Conservation (phyloP, 2,329 filamentous ascomycete species). For the Davidsoniella virescens region DNA sequence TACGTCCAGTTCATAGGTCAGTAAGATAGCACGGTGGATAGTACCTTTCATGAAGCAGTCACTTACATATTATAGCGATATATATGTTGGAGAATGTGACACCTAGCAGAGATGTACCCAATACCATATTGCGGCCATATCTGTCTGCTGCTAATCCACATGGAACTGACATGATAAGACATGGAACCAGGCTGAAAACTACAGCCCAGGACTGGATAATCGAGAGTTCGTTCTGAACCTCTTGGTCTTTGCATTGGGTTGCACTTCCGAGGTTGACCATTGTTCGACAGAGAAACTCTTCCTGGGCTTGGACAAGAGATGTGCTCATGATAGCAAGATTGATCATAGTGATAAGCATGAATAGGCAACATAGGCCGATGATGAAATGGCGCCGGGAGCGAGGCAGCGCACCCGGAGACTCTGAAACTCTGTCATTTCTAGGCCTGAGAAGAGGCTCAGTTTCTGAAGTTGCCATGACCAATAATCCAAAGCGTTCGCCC, state of each 20-base stretch:
- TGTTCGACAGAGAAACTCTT: conserved; percentile 11
- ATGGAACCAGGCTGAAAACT: conserved; percentile 14
- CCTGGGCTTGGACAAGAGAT: conserved; percentile 10
- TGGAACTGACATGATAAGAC: conserved; percentile 14
- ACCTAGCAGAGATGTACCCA: conserved; percentile 13
- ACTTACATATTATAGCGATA: conserved; percentile 12
- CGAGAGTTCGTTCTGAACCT: conserved; percentile 15
- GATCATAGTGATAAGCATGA: conserved; percentile 11
- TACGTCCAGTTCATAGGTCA: background rate
- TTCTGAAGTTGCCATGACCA: background rate
- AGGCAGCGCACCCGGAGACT: background rate
- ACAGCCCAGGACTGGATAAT: conserved; percentile 14
- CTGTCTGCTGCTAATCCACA: conserved; percentile 15
- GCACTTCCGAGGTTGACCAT: background rate
- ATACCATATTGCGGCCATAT: conserved; percentile 13
- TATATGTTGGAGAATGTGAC: conserved; percentile 7
- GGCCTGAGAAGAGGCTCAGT: background rate
- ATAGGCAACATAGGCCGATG: conserved; percentile 9
- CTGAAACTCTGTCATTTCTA: background rate
- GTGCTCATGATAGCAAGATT: conserved; percentile 12
- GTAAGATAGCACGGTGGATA: no score
- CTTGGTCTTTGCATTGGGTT: conserved; percentile 14
- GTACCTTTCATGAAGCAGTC: no score
- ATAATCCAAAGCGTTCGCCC: no score
- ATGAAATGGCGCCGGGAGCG: background rate